Evolutionary conservation across 2,329 filamentous ascomycete genomes (phyloP), one percentile per base, ranked within the genome.

Genomic region (Diaporthe capsici): DNA sequence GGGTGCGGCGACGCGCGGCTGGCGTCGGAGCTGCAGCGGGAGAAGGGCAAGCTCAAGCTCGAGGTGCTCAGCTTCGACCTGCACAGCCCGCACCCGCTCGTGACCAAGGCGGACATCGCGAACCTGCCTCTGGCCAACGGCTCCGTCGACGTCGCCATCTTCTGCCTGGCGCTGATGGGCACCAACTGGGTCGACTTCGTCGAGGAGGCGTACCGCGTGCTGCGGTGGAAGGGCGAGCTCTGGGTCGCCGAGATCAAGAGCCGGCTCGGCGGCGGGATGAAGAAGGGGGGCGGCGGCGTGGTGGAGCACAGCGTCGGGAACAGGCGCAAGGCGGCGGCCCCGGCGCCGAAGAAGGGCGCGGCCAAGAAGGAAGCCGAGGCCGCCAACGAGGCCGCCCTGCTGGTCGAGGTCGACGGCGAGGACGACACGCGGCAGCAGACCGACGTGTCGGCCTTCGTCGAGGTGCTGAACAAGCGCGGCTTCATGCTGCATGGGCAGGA

Each of bases 161-260:
- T 98, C 88, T 99, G 97, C 84, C 90, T 99, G 44, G 97, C 96
- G 68, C 91, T 99, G 76, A 99, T 99, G 97, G 97, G 97, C 82
- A 99, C 97, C 73, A 99, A 99, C 86, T 99, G 97, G 96, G 90
- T 98, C 72, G 93, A 95, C 80, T 98, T 99, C 83, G 91, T 99
- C 81, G 97, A 98, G 85, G 97, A 99, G 86, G 96, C 96, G 20
- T 98, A 95, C 87, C 93, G 97, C 72, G 89, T 98, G 71, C 90
- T 99, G 77, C 93, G 95, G 82, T 96, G 95, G 90, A 96, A 97
- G 82, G 97, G 97, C 79, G 97, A 99, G 87, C 92, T 98, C 72
- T 99, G 97, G 97, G 91, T 99, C 71, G 94, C 95, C 65, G 97
- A 99, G 86, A 98, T 99, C 85, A 98, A 98, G 87, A 95, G 92